Conservation (phyloP, 2,329 filamentous ascomycete species). For the Calonectria pteridis region DNA sequence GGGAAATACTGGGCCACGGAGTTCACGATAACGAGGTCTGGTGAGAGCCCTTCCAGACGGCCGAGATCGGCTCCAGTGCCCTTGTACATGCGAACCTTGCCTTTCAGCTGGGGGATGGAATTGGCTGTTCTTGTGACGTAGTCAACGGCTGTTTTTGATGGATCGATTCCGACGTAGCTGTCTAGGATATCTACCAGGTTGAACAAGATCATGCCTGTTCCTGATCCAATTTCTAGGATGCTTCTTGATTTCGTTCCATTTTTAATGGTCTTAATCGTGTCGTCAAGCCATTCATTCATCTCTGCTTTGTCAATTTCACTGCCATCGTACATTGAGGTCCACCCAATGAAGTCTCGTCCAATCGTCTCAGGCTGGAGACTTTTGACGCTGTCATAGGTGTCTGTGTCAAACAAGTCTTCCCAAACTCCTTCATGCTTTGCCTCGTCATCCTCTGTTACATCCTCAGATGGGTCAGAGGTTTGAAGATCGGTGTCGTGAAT, state of each 20-base stretch:
- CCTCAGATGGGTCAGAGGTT: too few relatives aligned
- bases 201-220: conserved; percentile 49
- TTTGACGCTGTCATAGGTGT: too few relatives aligned
- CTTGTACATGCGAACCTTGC: conserved; percentile 32
- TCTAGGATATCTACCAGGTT: conserved; percentile 38
- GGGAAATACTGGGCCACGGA: conserved; percentile 47
- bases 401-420: too few relatives aligned
- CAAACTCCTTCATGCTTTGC: too few relatives aligned
- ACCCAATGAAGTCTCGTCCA: conserved; percentile 29
- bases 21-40: conserved; percentile 42
- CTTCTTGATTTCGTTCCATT: neutral
- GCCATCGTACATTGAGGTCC: conserved; percentile 50
- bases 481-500: too few relatives aligned
- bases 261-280: neutral
- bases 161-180: conserved; percentile 45
- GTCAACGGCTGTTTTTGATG: conserved; percentile 32
- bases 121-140: conserved; percentile 35
- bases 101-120: conserved; percentile 17
- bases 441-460: too few relatives aligned
- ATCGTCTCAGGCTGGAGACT: too few relatives aligned
- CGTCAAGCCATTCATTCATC: neutral
- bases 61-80: conserved; percentile 39
- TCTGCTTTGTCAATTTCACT: conserved; percentile 34
- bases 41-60: neutral
- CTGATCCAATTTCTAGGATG: conserved; percentile 45